phyloP scores from a whole-genome alignment of 371 early-diverging fungal genomes.

The Saksenaea oblongispora region DNA sequence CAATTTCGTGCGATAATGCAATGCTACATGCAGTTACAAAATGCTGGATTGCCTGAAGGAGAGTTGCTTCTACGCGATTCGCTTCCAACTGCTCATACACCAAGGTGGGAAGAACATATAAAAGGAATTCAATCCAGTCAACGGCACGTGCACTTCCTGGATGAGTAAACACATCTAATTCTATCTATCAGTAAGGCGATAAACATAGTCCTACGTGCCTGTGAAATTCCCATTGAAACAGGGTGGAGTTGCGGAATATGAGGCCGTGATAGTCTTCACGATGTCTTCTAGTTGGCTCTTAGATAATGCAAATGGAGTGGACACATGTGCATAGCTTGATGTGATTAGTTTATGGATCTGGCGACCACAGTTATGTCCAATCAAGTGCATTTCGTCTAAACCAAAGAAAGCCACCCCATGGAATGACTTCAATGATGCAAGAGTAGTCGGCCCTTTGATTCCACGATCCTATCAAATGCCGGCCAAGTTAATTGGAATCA shows the following conservation, averaged over 20 bases:
- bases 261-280: neutral
- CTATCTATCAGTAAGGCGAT: too few relatives aligned
- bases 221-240: neutral
- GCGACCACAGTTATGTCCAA: constrained; percentile 20
- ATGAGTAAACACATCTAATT: too few relatives aligned
- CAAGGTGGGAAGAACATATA: too few relatives aligned
- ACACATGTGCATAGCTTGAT: neutral
- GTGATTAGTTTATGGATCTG: neutral
- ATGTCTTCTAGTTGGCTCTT: neutral
- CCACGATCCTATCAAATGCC: neutral
- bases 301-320: neutral
- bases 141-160: too few relatives aligned
- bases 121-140: too few relatives aligned
- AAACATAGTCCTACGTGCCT: too few relatives aligned
- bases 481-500: neutral
- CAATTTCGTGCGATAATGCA: too few relatives aligned
- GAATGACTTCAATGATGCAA: constrained; percentile 7
- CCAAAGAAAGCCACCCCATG: constrained; percentile 8
- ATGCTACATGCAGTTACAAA: too few relatives aligned
- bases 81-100: too few relatives aligned
- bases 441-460: neutral
- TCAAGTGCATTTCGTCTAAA: constrained; percentile 6
- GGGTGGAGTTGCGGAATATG: neutral
- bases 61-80: too few relatives aligned
- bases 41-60: too few relatives aligned